phyloP scores from a whole-genome alignment of 2,329 filamentous ascomycete species.

The Fusarium fujikuroi region DNA sequence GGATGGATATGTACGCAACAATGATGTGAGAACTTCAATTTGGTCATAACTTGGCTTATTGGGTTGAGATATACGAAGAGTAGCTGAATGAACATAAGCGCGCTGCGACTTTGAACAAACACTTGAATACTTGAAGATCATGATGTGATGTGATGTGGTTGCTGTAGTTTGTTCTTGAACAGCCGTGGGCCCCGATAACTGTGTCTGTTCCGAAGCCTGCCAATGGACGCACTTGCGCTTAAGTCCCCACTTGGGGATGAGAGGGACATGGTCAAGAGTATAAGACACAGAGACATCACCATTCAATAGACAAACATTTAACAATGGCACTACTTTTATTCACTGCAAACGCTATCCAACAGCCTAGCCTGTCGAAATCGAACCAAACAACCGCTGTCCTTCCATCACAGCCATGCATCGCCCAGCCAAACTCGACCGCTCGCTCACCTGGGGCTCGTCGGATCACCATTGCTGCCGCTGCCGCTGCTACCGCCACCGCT shows the following conservation, averaged over 20 bases:
- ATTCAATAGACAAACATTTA: constrained; percentile 4
- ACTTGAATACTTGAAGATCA: neutral
- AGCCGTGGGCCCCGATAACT: too few species aligned
- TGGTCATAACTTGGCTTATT: neutral
- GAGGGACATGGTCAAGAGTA: too few species aligned
- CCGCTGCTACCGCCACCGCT: constrained; percentile 58
- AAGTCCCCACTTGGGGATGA: neutral
- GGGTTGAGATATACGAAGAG: neutral
- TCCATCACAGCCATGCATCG: constrained; percentile 4
- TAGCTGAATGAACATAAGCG: neutral
- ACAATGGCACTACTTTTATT: constrained; percentile 47
- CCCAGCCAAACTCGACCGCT: neutral
- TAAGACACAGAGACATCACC: neutral
- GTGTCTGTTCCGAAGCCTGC: rapidly evolving
- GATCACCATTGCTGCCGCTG: constrained; percentile 62
- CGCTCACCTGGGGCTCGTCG: constrained; percentile 57
- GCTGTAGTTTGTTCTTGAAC: neutral
- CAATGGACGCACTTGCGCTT: neutral
- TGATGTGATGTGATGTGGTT: neutral
- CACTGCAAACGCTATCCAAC: constrained; percentile 43
- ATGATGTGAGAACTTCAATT: neutral
- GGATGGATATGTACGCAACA: neutral
- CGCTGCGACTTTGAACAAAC: neutral
- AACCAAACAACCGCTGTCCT: constrained; percentile 25
- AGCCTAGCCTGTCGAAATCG: constrained; percentile 25